phyloP scores from a whole-genome alignment of 495 filamentous ascomycete genomes.

The Amphirosellinia nigrospora region DNA sequence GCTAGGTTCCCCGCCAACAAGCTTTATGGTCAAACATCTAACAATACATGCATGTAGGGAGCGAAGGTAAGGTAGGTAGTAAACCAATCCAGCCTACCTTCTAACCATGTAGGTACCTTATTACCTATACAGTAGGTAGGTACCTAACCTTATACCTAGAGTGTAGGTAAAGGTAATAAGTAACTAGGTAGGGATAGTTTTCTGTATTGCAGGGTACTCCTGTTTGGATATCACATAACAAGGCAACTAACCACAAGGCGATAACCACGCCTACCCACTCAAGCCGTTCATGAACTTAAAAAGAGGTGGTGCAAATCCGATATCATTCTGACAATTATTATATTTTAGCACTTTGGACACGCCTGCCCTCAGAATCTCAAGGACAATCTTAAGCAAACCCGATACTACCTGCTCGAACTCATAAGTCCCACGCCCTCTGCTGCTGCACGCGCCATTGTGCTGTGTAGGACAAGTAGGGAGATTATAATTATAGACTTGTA shows the following conservation, averaged over 20 bases:
- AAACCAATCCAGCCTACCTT: neutral
- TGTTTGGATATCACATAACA: neutral
- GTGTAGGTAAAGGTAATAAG: too few species aligned
- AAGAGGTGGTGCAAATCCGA: neutral
- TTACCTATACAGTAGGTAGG: neutral
- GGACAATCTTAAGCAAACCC: neutral
- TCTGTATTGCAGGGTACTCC: too few species aligned
- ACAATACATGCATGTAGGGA: neutral
- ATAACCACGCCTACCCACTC: neutral
- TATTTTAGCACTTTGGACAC: neutral
- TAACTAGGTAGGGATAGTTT: too few species aligned
- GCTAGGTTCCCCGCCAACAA: conserved; percentile 21
- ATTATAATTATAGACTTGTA: neutral
- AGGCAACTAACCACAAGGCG: neutral
- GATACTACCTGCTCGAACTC: neutral
- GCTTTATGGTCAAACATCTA: conserved; percentile 9
- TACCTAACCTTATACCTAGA: too few species aligned
- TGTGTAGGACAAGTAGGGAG: neutral
- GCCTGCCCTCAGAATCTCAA: neutral
- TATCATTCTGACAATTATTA: neutral
- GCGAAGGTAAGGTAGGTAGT: too few species aligned
- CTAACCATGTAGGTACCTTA: neutral
- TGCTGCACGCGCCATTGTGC: neutral
- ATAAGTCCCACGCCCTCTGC: neutral
- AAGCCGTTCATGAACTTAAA: neutral